phyloP scores from a whole-genome alignment of 169 alveolate genomes.

The Ichthyophthirius multifiliis region DNA sequence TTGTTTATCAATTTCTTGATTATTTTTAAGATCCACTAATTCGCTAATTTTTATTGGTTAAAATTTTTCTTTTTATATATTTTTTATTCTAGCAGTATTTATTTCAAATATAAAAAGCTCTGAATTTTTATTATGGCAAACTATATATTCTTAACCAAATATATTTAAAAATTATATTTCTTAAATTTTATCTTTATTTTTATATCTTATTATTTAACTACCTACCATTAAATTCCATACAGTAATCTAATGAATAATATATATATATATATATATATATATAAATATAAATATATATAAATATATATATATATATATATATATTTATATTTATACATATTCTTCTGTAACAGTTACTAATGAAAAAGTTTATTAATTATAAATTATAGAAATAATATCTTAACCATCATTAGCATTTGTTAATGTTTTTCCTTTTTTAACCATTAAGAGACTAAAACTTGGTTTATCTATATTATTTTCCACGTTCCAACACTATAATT shows the following conservation, averaged over 20 bases:
- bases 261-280: too few species aligned
- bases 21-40: constrained; percentile 12
- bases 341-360: constrained; percentile 29
- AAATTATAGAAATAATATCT: constrained; percentile 21
- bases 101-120: too few species aligned
- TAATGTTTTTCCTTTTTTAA: constrained; percentile 21
- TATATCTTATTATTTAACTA: constrained; percentile 24
- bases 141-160: too few species aligned
- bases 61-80: too few species aligned
- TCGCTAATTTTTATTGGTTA: too few species aligned
- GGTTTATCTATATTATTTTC: constrained; percentile 29
- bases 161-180: neutral
- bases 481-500: constrained; percentile 40
- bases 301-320: neutral
- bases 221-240: constrained; percentile 38
- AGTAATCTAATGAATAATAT: neutral
- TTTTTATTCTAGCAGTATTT: too few species aligned
- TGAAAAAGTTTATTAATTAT: constrained; percentile 16
- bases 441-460: constrained; percentile 25
- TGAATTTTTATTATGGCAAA: too few species aligned
- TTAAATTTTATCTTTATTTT: neutral
- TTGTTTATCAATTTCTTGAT: constrained; percentile 8
- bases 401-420: constrained; percentile 39
- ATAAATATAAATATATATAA: too few species aligned
- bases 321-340: neutral